These are phyloP conservation scores for Penicillium sp. DNA, from an alignment of 2,329 filamentous ascomycete genomes.

Conservation along the genomic window DNA sequence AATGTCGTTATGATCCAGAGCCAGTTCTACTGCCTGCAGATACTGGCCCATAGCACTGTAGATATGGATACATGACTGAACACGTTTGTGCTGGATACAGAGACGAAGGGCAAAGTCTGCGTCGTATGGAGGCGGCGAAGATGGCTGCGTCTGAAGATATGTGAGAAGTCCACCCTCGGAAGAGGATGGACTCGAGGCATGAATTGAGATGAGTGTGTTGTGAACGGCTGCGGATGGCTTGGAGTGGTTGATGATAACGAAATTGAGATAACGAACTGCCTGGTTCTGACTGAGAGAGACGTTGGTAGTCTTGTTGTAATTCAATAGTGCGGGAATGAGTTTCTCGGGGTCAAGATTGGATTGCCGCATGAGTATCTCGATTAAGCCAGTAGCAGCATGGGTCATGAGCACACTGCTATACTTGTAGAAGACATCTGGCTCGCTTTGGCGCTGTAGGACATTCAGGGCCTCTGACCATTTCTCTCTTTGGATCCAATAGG, in stretches of 20 bases:
- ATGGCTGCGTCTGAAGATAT: conserved; percentile 89
- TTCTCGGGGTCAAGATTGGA: conserved; percentile 80
- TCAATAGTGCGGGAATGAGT: conserved; percentile 89
- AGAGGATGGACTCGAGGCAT: conserved; percentile 80
- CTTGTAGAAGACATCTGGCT: conserved; percentile 91
- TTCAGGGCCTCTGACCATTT: conserved; percentile 84
- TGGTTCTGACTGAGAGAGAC: conserved; percentile 78
- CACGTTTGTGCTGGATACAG: conserved; percentile 91
- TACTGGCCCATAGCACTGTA: conserved; percentile 97
- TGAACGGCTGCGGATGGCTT: conserved; percentile 85
- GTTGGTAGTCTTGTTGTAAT: conserved; percentile 78
- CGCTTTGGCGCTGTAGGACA: conserved; percentile 90
- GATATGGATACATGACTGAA: conserved; percentile 94
- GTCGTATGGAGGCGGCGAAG: conserved; percentile 83
- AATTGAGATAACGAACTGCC: conserved; percentile 89
- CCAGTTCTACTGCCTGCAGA: conserved; percentile 87
- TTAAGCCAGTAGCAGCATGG: conserved; percentile 78
- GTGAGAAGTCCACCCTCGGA: conserved; percentile 84
- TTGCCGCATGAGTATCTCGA: conserved; percentile 96
- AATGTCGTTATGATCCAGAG: conserved; percentile 84
- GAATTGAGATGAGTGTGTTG: conserved; percentile 95
- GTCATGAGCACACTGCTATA: conserved; percentile 97
- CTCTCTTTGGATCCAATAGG: conserved; percentile 97
- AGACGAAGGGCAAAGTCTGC: conserved; percentile 94
- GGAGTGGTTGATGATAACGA: conserved; percentile 82